Conservation (phyloP, 805 yeast species). For the Ogataea henricii region DNA sequence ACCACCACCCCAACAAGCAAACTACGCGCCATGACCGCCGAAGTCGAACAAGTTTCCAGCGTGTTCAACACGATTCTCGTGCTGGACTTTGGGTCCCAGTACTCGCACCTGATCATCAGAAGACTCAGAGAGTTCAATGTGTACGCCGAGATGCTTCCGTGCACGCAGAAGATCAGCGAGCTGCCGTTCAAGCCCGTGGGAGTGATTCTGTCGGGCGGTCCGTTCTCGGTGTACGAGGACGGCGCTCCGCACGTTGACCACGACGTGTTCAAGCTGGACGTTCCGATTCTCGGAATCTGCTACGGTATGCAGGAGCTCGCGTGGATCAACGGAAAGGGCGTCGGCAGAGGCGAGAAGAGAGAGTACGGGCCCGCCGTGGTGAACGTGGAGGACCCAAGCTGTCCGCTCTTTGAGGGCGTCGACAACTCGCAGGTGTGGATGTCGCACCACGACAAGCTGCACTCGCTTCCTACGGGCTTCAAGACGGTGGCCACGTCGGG, state of each 20-base stretch:
- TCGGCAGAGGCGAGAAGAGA: slow-evolving; percentile 94
- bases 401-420: slow-evolving; percentile 82
- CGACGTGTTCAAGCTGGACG: slow-evolving; percentile 84
- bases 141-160: slow-evolving; percentile 98
- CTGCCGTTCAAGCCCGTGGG: slow-evolving; percentile 95
- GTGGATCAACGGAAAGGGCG: slow-evolving; percentile 94
- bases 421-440: slow-evolving; percentile 98
- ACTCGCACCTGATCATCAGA: slow-evolving; percentile 94
- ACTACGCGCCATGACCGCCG: slow-evolving; percentile 12
- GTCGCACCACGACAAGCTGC: slow-evolving; percentile 98
- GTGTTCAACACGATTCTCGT: slow-evolving; percentile 97
- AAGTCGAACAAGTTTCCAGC: slow-evolving; percentile 64
- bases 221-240: slow-evolving; percentile 93
- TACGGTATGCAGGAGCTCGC: slow-evolving; percentile 99
- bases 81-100: slow-evolving; percentile 97
- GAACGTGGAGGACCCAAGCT: slow-evolving; percentile 69
- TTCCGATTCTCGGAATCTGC: slow-evolving; percentile 96
- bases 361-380: slow-evolving; percentile 97
- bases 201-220: slow-evolving; percentile 94
- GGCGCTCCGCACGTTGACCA: slow-evolving; percentile 98
- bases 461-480: slow-evolving; percentile 86
- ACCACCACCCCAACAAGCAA: neutral
- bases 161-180: slow-evolving; percentile 95
- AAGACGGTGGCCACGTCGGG: slow-evolving; percentile 86
- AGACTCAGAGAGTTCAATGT: slow-evolving; percentile 97